These are phyloP conservation scores for Epichloe sp. DNA, from an alignment of 2,329 filamentous ascomycete genomes.

Conservation along the genomic window DNA sequence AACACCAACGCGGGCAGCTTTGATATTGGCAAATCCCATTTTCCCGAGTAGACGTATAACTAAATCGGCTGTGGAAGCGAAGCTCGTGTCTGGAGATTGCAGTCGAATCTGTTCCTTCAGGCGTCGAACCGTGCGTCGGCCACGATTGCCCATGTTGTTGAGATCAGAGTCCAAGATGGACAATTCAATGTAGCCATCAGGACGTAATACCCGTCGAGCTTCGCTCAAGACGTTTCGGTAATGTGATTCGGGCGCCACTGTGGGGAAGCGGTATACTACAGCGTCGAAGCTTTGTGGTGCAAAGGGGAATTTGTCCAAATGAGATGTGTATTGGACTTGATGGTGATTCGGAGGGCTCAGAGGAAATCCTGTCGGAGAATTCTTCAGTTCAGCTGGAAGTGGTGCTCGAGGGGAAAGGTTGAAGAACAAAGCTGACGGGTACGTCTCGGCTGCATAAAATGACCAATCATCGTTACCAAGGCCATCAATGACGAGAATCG, in stretches of 20 bases:
- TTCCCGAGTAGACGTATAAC: conserved; percentile 55
- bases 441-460: conserved; percentile 65
- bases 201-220: conserved; percentile 63
- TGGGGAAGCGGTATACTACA: conserved; percentile 65
- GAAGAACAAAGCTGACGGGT: conserved; percentile 61
- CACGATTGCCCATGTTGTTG: conserved; percentile 66
- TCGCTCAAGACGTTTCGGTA: conserved; percentile 63
- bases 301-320: conserved; percentile 59
- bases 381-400: conserved; percentile 30
- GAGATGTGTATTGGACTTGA: conserved; percentile 55
- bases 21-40: conserved; percentile 58
- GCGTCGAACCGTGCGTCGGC: conserved; percentile 53
- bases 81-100: conserved; percentile 43
- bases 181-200: conserved; percentile 67
- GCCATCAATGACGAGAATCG: conserved; percentile 66
- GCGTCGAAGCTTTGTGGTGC: conserved; percentile 61
- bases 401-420: conserved; percentile 53
- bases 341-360: conserved; percentile 57
- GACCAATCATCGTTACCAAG: conserved; percentile 85
- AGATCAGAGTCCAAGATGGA: conserved; percentile 68
- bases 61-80: conserved; percentile 46
- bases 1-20: conserved; percentile 64
- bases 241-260: conserved; percentile 51
- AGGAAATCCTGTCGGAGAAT: conserved; percentile 33
- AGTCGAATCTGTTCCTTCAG: conserved; percentile 59